These are phyloP conservation scores for Paratinospora sagittata DNA, from an alignment of 164 flowering plant species.

Conservation along the genomic window DNA sequence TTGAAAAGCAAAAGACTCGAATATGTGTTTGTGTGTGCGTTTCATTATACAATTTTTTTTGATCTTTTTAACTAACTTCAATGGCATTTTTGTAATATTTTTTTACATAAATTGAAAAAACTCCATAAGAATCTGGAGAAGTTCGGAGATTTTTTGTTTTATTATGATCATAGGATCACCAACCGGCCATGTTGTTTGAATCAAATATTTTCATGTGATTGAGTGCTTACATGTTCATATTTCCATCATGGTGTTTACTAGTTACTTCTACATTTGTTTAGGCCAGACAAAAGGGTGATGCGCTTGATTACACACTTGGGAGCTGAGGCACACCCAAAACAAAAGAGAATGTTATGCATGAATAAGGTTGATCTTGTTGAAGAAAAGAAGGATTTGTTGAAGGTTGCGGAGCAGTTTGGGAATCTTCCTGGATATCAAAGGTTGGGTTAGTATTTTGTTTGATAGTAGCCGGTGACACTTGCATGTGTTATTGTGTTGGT, in stretches of 20 bases:
- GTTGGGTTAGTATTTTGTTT: conserved; percentile 25
- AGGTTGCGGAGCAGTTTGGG: conserved; percentile 69
- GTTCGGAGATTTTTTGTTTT: too few relatives aligned
- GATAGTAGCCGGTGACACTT: not conserved
- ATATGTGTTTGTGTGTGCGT: too few relatives aligned
- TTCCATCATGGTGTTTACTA: not conserved
- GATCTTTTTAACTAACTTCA: too few relatives aligned
- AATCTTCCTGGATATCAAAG: conserved; percentile 89
- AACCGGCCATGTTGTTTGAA: not conserved
- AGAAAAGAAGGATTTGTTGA: conserved; percentile 76
- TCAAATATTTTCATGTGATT: not conserved
- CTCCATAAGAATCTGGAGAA: too few relatives aligned
- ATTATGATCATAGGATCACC: not conserved
- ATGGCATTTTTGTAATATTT: too few relatives aligned
- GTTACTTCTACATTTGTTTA: conserved; percentile 18
- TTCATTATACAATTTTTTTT: too few relatives aligned
- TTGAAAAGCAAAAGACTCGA: too few relatives aligned
- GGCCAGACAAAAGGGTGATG: conserved; percentile 80
- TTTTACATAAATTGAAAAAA: too few relatives aligned
- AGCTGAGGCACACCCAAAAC: conserved; percentile 45
- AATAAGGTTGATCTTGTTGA: conserved; percentile 87
- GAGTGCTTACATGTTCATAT: not conserved
- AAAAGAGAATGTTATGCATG: conserved; percentile 86
- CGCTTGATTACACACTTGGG: conserved; percentile 74
- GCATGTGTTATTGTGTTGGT: not conserved